Conservation (phyloP, 2,329 filamentous ascomycete species). For the Fusarium denticulatum region DNA sequence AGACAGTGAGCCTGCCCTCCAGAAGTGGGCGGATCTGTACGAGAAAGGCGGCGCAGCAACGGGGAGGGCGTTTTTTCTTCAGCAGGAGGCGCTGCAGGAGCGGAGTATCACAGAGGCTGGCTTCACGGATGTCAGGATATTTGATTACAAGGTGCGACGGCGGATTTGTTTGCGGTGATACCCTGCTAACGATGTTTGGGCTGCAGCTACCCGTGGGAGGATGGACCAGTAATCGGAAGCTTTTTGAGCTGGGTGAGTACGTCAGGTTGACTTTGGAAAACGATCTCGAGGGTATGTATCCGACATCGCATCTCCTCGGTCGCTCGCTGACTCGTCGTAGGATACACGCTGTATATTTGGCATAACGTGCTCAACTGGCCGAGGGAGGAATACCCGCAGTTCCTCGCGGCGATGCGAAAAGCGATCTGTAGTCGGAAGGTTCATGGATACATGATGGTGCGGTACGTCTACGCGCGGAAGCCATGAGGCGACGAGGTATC, state of each 20-base stretch:
- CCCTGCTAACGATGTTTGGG: neutral
- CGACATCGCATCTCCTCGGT: neutral
- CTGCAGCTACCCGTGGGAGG: conserved; percentile 34
- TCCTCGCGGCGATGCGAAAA: conserved; percentile 22
- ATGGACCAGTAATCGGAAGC: conserved; percentile 36
- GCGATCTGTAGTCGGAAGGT: conserved; percentile 24
- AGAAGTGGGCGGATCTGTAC: conserved; percentile 23
- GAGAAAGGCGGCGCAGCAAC: conserved; percentile 4
- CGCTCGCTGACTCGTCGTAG: neutral
- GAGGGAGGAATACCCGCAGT: conserved; percentile 31
- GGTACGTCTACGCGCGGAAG: conserved; percentile 36
- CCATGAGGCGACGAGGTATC: neutral
- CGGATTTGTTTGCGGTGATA: neutral
- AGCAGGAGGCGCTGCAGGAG: conserved; percentile 25
- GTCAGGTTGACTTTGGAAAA: conserved; percentile 38
- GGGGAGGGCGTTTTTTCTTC: conserved; percentile 25
- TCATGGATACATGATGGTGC: conserved; percentile 36
- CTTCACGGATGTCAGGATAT: conserved; percentile 25
- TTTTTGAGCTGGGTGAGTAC: conserved; percentile 32
- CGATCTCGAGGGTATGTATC: conserved; percentile 28
- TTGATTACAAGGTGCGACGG: conserved; percentile 31
- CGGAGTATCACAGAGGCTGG: conserved; percentile 32
- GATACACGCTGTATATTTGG: conserved; percentile 35
- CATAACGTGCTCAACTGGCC: conserved; percentile 34
- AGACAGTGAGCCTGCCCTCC: conserved; percentile 18